Evolutionary conservation across 192 early-diverging fungal genomes (phyloP), one percentile per base, ranked within the genome.

Genomic region (Chytriomyces hyalinus): DNA sequence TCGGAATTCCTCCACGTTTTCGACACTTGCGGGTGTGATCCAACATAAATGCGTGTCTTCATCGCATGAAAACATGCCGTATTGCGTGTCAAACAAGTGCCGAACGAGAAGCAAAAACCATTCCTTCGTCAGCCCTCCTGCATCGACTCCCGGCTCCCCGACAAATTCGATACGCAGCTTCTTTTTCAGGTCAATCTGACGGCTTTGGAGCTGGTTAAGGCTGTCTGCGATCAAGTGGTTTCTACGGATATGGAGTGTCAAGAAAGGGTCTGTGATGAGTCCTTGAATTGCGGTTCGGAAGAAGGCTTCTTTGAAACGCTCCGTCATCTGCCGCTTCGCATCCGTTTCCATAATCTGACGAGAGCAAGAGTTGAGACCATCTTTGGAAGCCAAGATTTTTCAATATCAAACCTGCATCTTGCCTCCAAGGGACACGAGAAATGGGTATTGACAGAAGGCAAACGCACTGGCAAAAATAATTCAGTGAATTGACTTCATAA

Each of bases 81-180:
- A 97, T 76, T 93, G 91, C 8, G 87, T 85, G 73, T 94, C 92
- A 83, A 96, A 95, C 24, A 97, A 86, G 48, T 96, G 93, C 67
- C 93, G 88, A 53, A 96, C 92, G 15, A 96, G 90, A 28, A 96
- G 86, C 66, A 94, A 91, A 75, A 97, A 96, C 84, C 95, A 97
- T 84, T 97, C 96, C 76, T 96, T 96, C 67, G 94, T 94, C 44
- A 97, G 92, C 10, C 96, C 96, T 61, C 96, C 96, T 71, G 95
- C 94, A 76, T 96, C 95, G 11, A 97, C 92, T 28, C 93, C 96
- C 13, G 67, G 82, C 67, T 87, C 87, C 61, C 84, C 81, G 22
- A 75, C 64, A 66, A 87, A 88, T 76, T 85, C 82, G 13, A 89
- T 88, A 13, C 79, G 65, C 5, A 89, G 82, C 67, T 84, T 81